Conservation (phyloP, 768 basidiomycete species). For the Mycena pura region DNA sequence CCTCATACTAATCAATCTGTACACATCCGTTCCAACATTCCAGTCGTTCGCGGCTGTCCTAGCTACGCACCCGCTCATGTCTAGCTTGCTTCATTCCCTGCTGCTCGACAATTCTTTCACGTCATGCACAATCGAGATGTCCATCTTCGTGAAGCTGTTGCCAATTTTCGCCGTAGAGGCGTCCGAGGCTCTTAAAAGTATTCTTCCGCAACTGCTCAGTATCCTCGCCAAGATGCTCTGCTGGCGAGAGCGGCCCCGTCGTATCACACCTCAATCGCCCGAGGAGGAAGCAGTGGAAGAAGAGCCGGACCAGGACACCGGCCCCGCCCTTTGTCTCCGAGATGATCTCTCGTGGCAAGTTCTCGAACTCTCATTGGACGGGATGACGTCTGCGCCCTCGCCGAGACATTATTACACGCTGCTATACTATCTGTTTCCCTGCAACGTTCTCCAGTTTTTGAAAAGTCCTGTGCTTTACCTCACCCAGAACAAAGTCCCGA, state of each 20-base stretch:
- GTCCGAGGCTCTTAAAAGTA: constrained; percentile 56
- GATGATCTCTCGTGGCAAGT: constrained; percentile 72
- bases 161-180: constrained; percentile 76
- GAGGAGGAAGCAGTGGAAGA: constrained; percentile 40
- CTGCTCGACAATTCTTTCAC: constrained; percentile 80
- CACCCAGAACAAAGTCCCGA: constrained; percentile 51
- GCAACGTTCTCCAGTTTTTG: constrained; percentile 84
- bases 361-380: constrained; percentile 65
- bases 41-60: constrained; percentile 54
- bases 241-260: constrained; percentile 66
- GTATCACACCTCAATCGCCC: constrained; percentile 34
- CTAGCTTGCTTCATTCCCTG: constrained; percentile 69
- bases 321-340: constrained; percentile 50
- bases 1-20: constrained; percentile 67
- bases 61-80: constrained; percentile 67
- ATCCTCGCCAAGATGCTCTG: constrained; percentile 76
- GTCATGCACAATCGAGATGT: constrained; percentile 66
- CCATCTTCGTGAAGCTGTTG: constrained; percentile 72
- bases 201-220: constrained; percentile 70
- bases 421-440: constrained; percentile 91
- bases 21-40: constrained; percentile 63
- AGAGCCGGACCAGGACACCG: constrained; percentile 48
- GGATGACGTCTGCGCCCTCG: constrained; percentile 61
- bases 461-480: constrained; percentile 73
- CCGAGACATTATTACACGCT: constrained; percentile 74